phyloP scores from a whole-genome alignment of 768 basidiomycete species.

The Mycena pura region DNA sequence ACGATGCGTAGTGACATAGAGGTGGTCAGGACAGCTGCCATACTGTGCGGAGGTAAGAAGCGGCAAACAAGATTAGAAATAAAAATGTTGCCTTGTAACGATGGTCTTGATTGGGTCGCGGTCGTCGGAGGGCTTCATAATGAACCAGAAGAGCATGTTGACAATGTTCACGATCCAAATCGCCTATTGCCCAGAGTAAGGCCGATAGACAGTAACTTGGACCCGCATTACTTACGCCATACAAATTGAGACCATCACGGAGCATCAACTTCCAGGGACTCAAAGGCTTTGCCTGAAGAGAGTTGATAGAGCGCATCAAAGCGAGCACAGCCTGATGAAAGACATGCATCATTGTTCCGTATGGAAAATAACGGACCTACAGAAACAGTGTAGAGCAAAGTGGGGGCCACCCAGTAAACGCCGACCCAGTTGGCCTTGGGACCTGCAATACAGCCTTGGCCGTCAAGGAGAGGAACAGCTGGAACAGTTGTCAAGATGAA shows the following conservation, averaged over 20 bases:
- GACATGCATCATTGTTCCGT: conserved; percentile 1
- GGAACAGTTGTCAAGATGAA: background rate
- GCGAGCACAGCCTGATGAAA: conserved; percentile 61
- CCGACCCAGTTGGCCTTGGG: conserved; percentile 84
- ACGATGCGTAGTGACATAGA: conserved; percentile 91
- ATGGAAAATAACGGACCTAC: conserved; percentile 45
- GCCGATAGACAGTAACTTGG: background rate
- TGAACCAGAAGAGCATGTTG: conserved; percentile 90
- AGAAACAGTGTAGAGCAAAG: conserved; percentile 73
- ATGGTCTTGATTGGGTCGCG: conserved; percentile 81
- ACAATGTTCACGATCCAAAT: conserved; percentile 81
- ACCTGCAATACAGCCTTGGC: conserved; percentile 88
- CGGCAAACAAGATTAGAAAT: background rate
- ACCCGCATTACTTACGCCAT: conserved; percentile 56
- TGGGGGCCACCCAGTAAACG: conserved; percentile 84
- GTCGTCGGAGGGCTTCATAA: conserved; percentile 67
- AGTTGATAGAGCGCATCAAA: conserved; percentile 61
- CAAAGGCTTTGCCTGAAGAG: conserved; percentile 63
- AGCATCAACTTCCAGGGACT: conserved; percentile 87
- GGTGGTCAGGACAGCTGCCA: conserved; percentile 86
- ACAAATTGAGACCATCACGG: conserved; percentile 87
- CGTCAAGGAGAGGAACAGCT: conserved; percentile 74
- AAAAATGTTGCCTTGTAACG: conserved; percentile 59
- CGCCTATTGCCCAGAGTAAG: conserved; percentile 45
- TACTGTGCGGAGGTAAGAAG: conserved; percentile 47